Evolutionary conservation across 139 green algal species (phyloP), one percentile per base, ranked within the genome.

Genomic region (Gonium pectorale): DNA sequence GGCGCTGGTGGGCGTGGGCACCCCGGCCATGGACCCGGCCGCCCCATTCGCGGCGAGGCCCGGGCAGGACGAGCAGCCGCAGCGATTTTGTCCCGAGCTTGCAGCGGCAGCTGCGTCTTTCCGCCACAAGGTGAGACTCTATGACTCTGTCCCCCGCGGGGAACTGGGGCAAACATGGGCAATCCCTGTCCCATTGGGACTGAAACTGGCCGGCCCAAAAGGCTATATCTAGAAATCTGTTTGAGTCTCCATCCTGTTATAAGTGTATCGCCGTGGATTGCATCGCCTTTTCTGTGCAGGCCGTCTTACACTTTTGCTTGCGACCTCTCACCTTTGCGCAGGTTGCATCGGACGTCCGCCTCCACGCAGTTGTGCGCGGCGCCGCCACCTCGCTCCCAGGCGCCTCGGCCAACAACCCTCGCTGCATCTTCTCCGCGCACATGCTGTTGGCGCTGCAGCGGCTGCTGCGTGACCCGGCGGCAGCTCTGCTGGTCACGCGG

Each of bases 1-100:
- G 4, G 74, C 74, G n/a, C 59, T 82, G 59, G 74, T 71, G 5
- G 59, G 59, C 21, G 74, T 82, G 21, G 74, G 74, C 11, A 41
- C 71, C 22, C 38, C 24, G n/a, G 17, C 8, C 9, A 40, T 51
- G 17, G 24, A 21, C 26, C 19, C 54, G 29, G 27, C 49, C 9
- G 54, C 15, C 29, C 46, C 70, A 15, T 64, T 64, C 54, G 52
- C 19, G 11, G 15, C 9, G 15, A 37, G 52, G 56, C 73, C 5
- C 11, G 40, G 43, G 56, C 38, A 54, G 73, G 37, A 54, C 59
- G 40, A 27, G 41, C 37, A 62, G 59, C 41, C 11, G 33, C 27
- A 40, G 73, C 31, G n/a, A 0, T 3, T 31, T 37, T 64, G n/a
- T 26, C 75, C 52, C 5, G 72, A 81, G 72, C 22, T 81, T 7